phyloP scores from a whole-genome alignment of 169 alveolate species.

The Cryptosporidium ryanae region DNA sequence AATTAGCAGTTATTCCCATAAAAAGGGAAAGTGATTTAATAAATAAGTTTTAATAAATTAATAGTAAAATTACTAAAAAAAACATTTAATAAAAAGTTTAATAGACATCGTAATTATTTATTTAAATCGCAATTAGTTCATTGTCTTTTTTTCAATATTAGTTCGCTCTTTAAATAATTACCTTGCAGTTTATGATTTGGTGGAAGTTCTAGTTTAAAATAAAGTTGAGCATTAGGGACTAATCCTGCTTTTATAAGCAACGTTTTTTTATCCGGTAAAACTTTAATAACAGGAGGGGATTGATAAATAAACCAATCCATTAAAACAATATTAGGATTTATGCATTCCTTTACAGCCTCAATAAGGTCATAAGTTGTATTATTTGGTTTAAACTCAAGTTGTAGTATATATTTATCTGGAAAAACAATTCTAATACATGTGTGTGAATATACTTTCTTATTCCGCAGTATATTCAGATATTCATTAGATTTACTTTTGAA shows the following conservation, averaged over 20 bases:
- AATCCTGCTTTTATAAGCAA: conserved; percentile 36
- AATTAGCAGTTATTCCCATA: not conserved
- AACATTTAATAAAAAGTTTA: too few relatives aligned
- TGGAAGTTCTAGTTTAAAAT: conserved; percentile 69
- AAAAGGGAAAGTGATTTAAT: not conserved
- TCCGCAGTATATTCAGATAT: conserved; percentile 22
- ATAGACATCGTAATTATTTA: too few relatives aligned
- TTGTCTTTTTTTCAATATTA: not conserved
- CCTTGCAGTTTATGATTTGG: conserved; percentile 16
- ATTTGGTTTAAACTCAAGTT: conserved; percentile 56
- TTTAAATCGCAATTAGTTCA: not conserved
- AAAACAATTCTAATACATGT: conserved; percentile 34
- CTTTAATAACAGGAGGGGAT: conserved; percentile 61
- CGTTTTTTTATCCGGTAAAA: conserved; percentile 21
- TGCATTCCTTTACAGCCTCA: conserved; percentile 38
- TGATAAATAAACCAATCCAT: conserved; percentile 54
- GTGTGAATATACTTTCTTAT: conserved; percentile 31
- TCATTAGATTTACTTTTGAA: conserved; percentile 57
- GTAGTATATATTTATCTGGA: conserved; percentile 67
- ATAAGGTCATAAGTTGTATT: conserved; percentile 54
- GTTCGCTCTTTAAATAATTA: conserved; percentile 38
- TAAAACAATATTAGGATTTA: conserved; percentile 40
- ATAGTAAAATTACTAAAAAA: not conserved
- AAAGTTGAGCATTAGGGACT: conserved; percentile 65
- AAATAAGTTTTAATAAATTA: not conserved